A percentile compares a stretch with the other conserved stretches of the same genome.
phyloP scores from a whole-genome alignment of 768 basidiomycete genomes.

The Cystobasidium onofrii region DNA sequence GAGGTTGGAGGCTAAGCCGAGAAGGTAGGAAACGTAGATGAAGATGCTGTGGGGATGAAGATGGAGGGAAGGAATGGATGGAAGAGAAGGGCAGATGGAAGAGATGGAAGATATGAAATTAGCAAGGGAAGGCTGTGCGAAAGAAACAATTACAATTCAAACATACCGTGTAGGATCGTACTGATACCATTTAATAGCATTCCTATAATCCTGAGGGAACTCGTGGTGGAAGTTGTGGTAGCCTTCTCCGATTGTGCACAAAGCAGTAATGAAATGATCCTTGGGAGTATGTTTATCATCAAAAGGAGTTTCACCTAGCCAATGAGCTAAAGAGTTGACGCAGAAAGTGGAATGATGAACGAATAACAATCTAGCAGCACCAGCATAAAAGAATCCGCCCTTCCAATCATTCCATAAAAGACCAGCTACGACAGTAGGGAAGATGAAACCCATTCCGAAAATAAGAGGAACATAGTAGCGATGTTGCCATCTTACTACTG shows the following conservation, averaged over 20 bases:
- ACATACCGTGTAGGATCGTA: constrained; percentile 15
- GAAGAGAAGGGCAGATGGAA: too few species aligned
- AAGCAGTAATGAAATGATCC: constrained; percentile 65
- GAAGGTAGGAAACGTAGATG: constrained; percentile 57
- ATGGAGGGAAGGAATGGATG: too few species aligned
- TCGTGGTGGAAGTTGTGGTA: constrained; percentile 81
- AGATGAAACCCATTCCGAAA: constrained; percentile 59
- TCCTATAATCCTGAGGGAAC: constrained; percentile 71
- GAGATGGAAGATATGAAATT: too few species aligned
- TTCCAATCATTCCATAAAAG: constrained; percentile 65
- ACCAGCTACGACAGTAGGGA: constrained; percentile 64
- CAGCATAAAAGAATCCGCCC: constrained; percentile 67
- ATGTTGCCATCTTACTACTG: constrained; percentile 70
- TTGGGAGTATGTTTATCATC: constrained; percentile 70
- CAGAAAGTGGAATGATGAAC: constrained; percentile 84
- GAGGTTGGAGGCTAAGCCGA: constrained; percentile 72
- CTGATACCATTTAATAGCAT: constrained; percentile 54
- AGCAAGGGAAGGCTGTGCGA: too few species aligned
- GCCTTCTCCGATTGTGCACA: constrained; percentile 77
- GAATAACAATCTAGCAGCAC: constrained; percentile 63
- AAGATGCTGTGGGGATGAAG: too few species aligned
- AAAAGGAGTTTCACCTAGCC: constrained; percentile 69
- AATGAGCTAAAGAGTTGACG: constrained; percentile 81
- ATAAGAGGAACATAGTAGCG: constrained; percentile 60
- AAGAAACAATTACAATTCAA: too few species aligned